Evolutionary conservation across 257 asterid genomes (phyloP).

Genomic region (Solanum pennellii): DNA sequence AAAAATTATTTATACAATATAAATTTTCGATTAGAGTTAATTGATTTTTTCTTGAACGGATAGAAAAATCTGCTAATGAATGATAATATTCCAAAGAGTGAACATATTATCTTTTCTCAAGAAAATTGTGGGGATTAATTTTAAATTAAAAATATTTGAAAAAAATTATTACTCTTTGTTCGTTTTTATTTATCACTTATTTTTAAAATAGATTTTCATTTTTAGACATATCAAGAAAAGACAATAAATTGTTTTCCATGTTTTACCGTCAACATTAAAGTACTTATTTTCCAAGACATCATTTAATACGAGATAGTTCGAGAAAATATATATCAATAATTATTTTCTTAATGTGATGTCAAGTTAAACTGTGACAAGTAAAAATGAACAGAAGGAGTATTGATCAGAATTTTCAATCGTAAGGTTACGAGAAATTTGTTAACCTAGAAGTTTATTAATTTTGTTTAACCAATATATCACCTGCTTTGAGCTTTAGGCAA

Average conservation of each 20-base stretch:
- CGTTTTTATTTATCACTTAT: no score
- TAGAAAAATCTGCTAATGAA: neutral
- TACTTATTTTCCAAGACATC: neutral
- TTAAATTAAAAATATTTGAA: neutral
- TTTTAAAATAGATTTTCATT: no score
- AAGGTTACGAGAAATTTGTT: neutral
- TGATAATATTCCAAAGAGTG: neutral
- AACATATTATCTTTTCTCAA: neutral
- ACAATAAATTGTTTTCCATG: neutral
- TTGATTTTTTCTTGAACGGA: neutral
- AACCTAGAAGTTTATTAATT: neutral
- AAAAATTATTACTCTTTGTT: neutral
- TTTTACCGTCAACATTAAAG: no score
- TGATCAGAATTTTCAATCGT: neutral
- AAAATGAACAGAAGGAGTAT: neutral
- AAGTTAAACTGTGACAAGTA: neutral
- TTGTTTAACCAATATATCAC: neutral
- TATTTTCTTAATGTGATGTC: no score
- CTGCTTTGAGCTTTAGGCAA: neutral
- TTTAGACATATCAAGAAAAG: neutral
- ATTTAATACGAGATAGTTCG: no score
- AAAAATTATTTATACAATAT: neutral
- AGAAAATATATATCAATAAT: no score
- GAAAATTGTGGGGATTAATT: neutral
- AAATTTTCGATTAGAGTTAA: neutral